A percentile compares a stretch with the other conserved stretches of the same genome.
Conservation (phyloP, 257 asterid genomes). For the Plectranthus barbatus region DNA sequence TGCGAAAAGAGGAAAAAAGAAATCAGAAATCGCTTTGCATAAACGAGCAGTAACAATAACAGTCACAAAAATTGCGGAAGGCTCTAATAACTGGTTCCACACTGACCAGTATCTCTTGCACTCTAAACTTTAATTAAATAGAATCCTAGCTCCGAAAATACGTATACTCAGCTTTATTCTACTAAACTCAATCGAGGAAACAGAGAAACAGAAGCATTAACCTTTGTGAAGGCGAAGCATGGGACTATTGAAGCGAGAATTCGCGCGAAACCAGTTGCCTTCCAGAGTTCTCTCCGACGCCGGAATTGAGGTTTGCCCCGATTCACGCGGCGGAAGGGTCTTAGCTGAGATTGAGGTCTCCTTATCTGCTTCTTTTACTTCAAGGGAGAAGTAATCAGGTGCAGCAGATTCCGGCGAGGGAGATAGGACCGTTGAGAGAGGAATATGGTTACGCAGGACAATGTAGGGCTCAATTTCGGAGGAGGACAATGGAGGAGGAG, state of each 20-base stretch:
- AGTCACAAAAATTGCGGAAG: not conserved
- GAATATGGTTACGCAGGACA: conserved; percentile 60
- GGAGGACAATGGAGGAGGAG: conserved; percentile 19
- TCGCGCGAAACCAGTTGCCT: conserved; percentile 84
- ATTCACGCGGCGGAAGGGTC: conserved; percentile 13
- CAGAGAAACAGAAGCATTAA: conserved; percentile 10
- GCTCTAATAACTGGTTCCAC: conserved; percentile 3
- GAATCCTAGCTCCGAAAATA: not conserved
- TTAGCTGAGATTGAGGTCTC: conserved; percentile 3
- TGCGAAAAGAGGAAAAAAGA: conserved; percentile 26
- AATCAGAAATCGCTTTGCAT: conserved; percentile 32
- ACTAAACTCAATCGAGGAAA: not conserved
- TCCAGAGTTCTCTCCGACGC: conserved; percentile 46
- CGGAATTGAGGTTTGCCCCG: conserved; percentile 21
- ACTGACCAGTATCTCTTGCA: no score
- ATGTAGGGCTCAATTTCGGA: conserved; percentile 43
- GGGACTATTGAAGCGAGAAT: conserved; percentile 67
- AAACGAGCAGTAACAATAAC: not conserved
- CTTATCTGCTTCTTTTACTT: conserved; percentile 30
- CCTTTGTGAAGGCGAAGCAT: conserved; percentile 96
- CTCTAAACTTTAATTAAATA: not conserved
- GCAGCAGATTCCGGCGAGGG: conserved; percentile 50
- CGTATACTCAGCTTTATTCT: not conserved
- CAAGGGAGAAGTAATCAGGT: conserved; percentile 79
- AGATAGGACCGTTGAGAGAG: conserved; percentile 27